Evolutionary conservation across 306 rosid species (phyloP).

Genomic region (Cajanus cajan): DNA sequence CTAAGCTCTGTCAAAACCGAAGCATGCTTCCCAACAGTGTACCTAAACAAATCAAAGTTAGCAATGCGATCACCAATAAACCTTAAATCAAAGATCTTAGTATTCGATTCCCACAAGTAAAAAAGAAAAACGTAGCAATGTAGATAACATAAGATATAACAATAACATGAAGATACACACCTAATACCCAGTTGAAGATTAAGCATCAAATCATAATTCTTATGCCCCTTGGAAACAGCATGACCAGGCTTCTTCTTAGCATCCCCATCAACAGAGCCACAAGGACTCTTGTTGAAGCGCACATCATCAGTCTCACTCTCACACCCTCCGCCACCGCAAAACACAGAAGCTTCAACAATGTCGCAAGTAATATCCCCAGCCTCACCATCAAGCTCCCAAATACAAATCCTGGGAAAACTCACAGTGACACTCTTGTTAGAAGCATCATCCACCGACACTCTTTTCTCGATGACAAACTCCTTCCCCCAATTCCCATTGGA

Average conservation of each 20-base stretch:
- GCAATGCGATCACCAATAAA: no score
- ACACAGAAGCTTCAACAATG: constrained; percentile 46
- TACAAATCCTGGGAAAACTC: constrained; percentile 55
- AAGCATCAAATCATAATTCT: constrained; percentile 53
- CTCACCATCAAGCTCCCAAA: constrained; percentile 58
- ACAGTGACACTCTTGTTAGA: constrained; percentile 28
- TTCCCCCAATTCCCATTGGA: constrained; percentile 39
- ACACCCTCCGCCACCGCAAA: constrained; percentile 31
- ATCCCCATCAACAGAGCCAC: constrained; percentile 31
- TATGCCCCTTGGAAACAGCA: constrained; percentile 47
- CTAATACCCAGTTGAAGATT: constrained; percentile 54
- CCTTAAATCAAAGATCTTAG: not conserved
- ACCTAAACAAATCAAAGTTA: constrained; percentile 14
- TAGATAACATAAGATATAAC: not conserved
- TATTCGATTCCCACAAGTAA: no score
- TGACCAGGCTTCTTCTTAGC: constrained; percentile 44
- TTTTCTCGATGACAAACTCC: constrained; percentile 29
- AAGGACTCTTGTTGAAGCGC: constrained; percentile 35
- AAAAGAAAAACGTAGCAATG: no score
- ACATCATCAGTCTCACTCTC: constrained; percentile 17
- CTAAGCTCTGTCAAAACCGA: constrained; percentile 38
- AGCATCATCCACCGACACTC: constrained; percentile 29
- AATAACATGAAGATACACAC: constrained; percentile 27
- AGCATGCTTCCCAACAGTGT: constrained; percentile 52
- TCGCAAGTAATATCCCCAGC: constrained; percentile 61